phyloP scores from a whole-genome alignment of 106 monocot genomes.

The Agapanthus africanus region DNA sequence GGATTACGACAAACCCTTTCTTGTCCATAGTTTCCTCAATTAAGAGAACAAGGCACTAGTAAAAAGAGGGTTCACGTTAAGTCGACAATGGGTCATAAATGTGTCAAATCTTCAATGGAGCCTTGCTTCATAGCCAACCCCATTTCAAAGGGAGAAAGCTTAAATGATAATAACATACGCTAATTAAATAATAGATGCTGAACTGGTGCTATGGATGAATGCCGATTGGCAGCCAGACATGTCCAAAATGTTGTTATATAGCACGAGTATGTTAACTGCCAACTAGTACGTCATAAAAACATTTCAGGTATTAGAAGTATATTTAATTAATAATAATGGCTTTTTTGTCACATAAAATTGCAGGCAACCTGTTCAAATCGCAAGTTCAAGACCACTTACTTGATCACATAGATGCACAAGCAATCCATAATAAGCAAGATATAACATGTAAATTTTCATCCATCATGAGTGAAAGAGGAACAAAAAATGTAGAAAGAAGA shows the following conservation, averaged over 20 bases:
- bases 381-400: background rate
- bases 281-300: background rate
- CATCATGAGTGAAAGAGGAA: background rate
- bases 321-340: background rate
- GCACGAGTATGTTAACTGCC: background rate
- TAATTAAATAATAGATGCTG: no score
- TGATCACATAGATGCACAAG: background rate
- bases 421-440: background rate
- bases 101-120: no score
- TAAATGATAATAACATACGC: no score
- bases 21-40: no score
- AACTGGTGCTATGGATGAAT: background rate
- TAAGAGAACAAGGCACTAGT: no score
- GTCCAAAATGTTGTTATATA: background rate
- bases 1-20: no score
- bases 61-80: no score
- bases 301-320: background rate
- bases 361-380: background rate
- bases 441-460: background rate
- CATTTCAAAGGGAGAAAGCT: no score
- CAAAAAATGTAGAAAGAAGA: constrained; percentile 1
- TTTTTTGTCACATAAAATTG: background rate
- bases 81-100: no score
- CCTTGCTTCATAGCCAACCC: no score
- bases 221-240: background rate